Base-by-base conservation (phyloP, 768 basidiomycete species). In the Jaapia argillacea region DNA sequence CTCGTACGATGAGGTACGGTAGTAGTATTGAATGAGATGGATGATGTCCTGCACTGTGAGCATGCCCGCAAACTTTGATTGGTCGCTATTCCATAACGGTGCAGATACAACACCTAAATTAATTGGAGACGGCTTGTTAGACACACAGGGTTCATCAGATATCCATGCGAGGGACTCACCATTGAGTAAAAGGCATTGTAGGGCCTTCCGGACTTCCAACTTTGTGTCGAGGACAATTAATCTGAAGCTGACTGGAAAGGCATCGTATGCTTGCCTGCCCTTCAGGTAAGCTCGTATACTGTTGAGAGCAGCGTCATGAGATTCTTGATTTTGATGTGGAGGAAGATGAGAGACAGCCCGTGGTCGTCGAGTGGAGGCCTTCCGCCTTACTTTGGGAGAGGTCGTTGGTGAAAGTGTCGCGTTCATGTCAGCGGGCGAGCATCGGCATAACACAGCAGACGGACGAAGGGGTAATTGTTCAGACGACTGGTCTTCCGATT, bases 41-140 rank as follows among this genome's bases (percentile, higher is more conserved):
- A 99, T 97, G 60, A 99, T 92, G 62, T 99, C 96, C 45, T 91
- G 77, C n/a, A 98, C 90, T 6, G 96, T 99, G 57, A 99, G 85
- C 94, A 99, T 98, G 47, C 96, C 96, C 6, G 90, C 89, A 56
- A 99, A 99, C 33, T 71, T 78, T 4, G 89, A 93, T 47, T 77
- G 79, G 50, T 91, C 87, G 61, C 91, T 94, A 68, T 97, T 94
- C 90, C 94, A 99, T 21, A 99, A 70, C 10, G 96, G 94, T 0
- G 96, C 96, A 4, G 96, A 98, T 18, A 98, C 93, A 47, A 98
- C 93, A 48, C 92, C 94, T 96, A 36, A 38, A 41, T 27, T 42
- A 49, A 43, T 36, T n/a, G n/a, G n/a, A n/a, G n/a, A n/a, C n/a
- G n/a, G n/a, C 28, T 33, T 33, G 10, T 10, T 33, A 33, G 28